Evolutionary conservation across 352 stramenopile species (phyloP).

Genomic region (Phytophthora parvispora): DNA sequence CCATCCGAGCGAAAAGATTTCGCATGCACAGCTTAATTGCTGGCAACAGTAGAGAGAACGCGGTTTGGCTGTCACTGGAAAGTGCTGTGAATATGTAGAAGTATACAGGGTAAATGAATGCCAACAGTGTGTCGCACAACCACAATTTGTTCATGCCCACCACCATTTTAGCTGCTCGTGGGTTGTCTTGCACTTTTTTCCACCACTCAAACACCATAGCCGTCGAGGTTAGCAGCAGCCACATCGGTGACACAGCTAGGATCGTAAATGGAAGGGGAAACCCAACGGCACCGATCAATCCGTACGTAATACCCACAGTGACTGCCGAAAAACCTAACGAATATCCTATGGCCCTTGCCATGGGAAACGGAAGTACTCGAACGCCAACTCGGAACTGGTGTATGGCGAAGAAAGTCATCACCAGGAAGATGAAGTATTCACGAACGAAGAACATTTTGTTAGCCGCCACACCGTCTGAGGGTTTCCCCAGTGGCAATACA

Average conservation of each 20-base stretch:
- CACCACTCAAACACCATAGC: not conserved
- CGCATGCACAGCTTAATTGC: not conserved
- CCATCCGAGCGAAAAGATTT: not conserved
- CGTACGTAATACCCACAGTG: not conserved
- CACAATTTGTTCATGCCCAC: not conserved
- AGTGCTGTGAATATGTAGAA: not conserved
- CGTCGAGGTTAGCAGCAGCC: not conserved
- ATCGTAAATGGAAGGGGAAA: not conserved
- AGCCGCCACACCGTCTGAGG: constrained; percentile 3
- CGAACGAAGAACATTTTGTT: constrained; percentile 34
- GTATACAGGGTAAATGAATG: not conserved
- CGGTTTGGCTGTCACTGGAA: not conserved
- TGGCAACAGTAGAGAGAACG: not conserved
- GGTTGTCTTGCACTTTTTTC: not conserved
- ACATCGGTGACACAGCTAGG: not conserved
- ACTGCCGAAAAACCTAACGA: not conserved
- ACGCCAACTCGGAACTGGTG: constrained; percentile 19
- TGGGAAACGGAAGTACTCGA: not conserved
- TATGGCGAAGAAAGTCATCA: constrained; percentile 18
- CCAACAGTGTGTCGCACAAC: not conserved
- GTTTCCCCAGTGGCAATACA: constrained; percentile 14
- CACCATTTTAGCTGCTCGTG: not conserved
- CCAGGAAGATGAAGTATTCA: constrained; percentile 14
- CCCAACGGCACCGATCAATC: not conserved
- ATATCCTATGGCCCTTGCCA: not conserved